Conservation (phyloP, 345 rosid genomes). For the Tarenaya hassleriana region DNA sequence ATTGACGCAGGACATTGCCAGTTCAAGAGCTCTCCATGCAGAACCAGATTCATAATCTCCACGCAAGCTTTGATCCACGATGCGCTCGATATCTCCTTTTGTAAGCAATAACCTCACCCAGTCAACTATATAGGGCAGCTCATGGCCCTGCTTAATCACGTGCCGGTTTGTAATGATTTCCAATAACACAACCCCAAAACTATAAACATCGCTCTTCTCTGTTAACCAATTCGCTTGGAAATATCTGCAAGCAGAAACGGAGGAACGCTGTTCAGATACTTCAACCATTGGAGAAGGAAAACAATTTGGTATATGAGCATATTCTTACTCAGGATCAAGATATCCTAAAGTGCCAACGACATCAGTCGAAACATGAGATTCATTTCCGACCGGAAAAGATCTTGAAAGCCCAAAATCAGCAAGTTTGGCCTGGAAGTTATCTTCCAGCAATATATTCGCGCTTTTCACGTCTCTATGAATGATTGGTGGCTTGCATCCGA, state of each 20-base stretch:
- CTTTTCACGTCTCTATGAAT: conserved; percentile 39
- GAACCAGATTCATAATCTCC: conserved; percentile 24
- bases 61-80: conserved; percentile 30
- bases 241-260: neutral
- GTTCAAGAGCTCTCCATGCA: conserved; percentile 29
- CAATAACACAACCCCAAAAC: conserved; percentile 34
- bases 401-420: conserved; percentile 42
- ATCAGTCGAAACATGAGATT: conserved; percentile 10
- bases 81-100: conserved; percentile 25
- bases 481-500: conserved; percentile 40
- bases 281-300: neutral
- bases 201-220: conserved; percentile 3
- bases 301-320: too few relatives aligned
- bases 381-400: conserved; percentile 21
- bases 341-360: conserved; percentile 36
- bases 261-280: neutral
- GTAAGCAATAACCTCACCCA: conserved; percentile 25
- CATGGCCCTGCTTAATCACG: conserved; percentile 11
- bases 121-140: conserved; percentile 10
- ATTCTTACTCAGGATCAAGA: conserved; percentile 36
- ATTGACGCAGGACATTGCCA: conserved; percentile 20
- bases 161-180: conserved; percentile 34
- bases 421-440: conserved; percentile 38
- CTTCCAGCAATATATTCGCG: conserved; percentile 34
- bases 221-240: conserved; percentile 16